Evolutionary conservation across 2,329 filamentous ascomycete genomes (phyloP).

Genomic region (Zalaria sp.): DNA sequence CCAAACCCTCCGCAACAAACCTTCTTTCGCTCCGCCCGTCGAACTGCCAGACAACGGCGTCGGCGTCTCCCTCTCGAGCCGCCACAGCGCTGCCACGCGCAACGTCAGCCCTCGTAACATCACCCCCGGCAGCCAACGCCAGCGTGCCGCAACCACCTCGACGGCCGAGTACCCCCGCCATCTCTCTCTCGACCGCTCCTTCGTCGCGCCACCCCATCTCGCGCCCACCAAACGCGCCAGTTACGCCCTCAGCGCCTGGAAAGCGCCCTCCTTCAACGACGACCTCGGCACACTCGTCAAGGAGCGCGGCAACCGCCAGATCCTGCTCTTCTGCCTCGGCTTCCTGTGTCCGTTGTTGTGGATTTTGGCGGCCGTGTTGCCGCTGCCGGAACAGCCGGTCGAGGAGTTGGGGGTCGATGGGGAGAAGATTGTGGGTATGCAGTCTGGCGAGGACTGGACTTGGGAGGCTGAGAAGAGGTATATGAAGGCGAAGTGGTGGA

Average conservation of each 20-base stretch:
- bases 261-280: slow-evolving; percentile 19
- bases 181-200: slow-evolving; percentile 8
- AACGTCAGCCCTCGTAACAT: neutral
- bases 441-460: slow-evolving; percentile 1
- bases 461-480: slow-evolving; percentile 18
- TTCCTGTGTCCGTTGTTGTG: slow-evolving; percentile 21
- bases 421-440: neutral
- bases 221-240: slow-evolving; percentile 11
- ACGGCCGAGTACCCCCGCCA: slow-evolving; percentile 1
- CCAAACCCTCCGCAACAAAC: slow-evolving; percentile 2
- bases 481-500: slow-evolving; percentile 22
- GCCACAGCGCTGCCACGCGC: neutral
- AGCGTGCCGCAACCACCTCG: neutral
- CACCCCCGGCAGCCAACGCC: neutral
- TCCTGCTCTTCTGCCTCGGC: slow-evolving; percentile 20
- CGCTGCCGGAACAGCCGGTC: slow-evolving; percentile 15
- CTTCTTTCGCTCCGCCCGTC: neutral
- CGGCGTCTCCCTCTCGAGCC: neutral
- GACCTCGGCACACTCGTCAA: slow-evolving; percentile 17
- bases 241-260: slow-evolving; percentile 16
- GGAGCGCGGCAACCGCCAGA: slow-evolving; percentile 19
- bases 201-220: slow-evolving; percentile 13
- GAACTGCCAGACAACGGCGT: too few species aligned
- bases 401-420: slow-evolving; percentile 8
- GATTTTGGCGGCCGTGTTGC: slow-evolving; percentile 20